Evolutionary conservation across 2,329 filamentous ascomycete species (phyloP), one percentile per base, ranked within the genome.

Genomic region (Colletotrichum orchidophilum): DNA sequence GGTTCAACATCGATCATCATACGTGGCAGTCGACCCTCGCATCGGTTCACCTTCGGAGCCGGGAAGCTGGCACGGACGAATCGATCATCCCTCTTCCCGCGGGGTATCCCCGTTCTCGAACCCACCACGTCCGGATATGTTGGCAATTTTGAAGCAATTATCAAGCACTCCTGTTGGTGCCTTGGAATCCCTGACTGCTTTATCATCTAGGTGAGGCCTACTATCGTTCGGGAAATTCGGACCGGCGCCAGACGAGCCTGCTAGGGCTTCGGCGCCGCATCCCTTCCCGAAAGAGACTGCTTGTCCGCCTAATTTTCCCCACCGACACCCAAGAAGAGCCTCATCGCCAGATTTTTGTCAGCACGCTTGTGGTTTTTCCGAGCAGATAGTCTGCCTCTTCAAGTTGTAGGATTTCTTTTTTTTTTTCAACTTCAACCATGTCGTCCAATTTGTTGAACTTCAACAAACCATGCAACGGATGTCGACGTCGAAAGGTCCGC

Each of bases 381-480:
- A 57, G 67, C 35, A 61, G 63, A 57, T 61, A 55, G 27, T 61
- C 63, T 61, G 63, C 63, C 21, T 39, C 5, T 35, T 27, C 35
- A 46, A 35, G 21, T 46, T 49, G 5, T 12, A 13, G 42, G 35
- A 46, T 24, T 35, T 42, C 18, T 42, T 27, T 66, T n/a, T 24
- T 35, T 42, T 24, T 42, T 27, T 66, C 26, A 18, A 52, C 24
- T 35, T 57, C 35, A 42, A 50, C 35, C 57, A 66, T 68, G 52
- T 66, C 69, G 31, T 58, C 69, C 39, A 71, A 29, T 55, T 29
- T 55, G 18, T 50, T 21, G 13, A 62, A 57, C 49, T 33, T 69
- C 65, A 69, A 63, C 64, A 71, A 71, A 53, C 69, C 69, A 33
- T 73, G 72, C 46, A 63, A 46, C 24, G 57, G 42, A 21, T 73